Evolutionary conservation across 2,329 filamentous ascomycete genomes (phyloP).

Genomic region (Pestalotiopsis sp.): DNA sequence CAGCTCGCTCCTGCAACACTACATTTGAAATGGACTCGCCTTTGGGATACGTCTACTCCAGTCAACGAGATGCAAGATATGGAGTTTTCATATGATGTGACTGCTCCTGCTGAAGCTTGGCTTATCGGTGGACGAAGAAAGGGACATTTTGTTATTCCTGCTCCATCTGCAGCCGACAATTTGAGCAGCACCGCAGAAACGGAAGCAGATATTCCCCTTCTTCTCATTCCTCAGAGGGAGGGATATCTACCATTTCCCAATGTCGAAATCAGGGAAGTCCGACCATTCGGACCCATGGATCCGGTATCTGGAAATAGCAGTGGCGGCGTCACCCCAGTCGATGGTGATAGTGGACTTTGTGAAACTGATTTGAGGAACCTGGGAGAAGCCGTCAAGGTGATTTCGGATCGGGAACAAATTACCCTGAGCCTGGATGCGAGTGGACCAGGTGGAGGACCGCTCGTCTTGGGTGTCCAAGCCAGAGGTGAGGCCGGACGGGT

Average conservation of each 20-base stretch:
- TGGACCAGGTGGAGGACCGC: constrained; percentile 64
- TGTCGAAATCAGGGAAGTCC: constrained; percentile 74
- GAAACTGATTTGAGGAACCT: constrained; percentile 82
- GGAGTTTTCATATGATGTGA: constrained; percentile 83
- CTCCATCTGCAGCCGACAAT: constrained; percentile 18
- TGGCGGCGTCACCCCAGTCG: constrained; percentile 10
- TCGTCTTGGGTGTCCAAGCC: constrained; percentile 65
- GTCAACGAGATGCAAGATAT: constrained; percentile 44
- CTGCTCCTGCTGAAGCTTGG: constrained; percentile 75
- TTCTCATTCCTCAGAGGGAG: constrained; percentile 78
- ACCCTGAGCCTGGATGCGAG: constrained; percentile 74
- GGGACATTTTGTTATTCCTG: constrained; percentile 71
- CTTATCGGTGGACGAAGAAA: constrained; percentile 80
- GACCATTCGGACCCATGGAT: constrained; percentile 20
- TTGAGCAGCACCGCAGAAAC: constrained; percentile 45
- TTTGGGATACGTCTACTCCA: constrained; percentile 56
- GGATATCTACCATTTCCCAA: constrained; percentile 78
- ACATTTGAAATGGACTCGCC: constrained; percentile 62
- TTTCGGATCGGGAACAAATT: constrained; percentile 69
- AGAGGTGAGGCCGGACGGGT: constrained; percentile 16
- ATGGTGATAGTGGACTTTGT: constrained; percentile 48
- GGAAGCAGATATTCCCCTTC: constrained; percentile 64
- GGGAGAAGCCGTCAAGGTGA: constrained; percentile 75
- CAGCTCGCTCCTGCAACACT: constrained; percentile 66
- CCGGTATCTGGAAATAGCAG: constrained; percentile 19